Conservation (phyloP, 176 grass and related monocot species). For the Carex littledalei region DNA sequence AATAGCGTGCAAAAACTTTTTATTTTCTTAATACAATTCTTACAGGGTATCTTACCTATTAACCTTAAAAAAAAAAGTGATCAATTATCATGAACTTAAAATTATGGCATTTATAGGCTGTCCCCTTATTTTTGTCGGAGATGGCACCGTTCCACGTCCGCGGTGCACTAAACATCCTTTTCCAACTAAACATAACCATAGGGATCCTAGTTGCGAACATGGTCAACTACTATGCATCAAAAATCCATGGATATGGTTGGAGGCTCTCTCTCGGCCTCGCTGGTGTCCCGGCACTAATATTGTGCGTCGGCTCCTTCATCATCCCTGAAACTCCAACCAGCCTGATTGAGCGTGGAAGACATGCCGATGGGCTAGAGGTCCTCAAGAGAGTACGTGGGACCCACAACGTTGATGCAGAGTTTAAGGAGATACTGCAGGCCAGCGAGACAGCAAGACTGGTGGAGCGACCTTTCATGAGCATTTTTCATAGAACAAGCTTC, state of each 20-base stretch:
- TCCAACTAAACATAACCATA: constrained; percentile 35
- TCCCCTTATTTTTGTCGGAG: constrained; percentile 40
- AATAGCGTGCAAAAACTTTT: no score
- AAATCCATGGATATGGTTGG: constrained; percentile 45
- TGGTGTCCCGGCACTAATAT: constrained; percentile 22
- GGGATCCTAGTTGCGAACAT: constrained; percentile 36
- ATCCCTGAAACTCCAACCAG: constrained; percentile 45
- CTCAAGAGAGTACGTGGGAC: constrained; percentile 32
- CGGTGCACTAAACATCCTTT: constrained; percentile 42
- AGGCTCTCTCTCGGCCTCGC: constrained; percentile 36
- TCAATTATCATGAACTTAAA: not conserved
- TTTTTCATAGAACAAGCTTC: constrained; percentile 25
- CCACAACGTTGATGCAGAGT: constrained; percentile 20
- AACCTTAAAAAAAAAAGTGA: not conserved
- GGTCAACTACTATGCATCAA: constrained; percentile 43
- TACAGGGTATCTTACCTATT: no score
- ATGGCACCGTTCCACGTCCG: constrained; percentile 40
- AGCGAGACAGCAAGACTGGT: constrained; percentile 17
- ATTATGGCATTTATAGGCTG: not conserved
- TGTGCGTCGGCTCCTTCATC: constrained; percentile 19
- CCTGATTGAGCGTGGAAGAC: constrained; percentile 28
- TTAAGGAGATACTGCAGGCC: constrained; percentile 35
- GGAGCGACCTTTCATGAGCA: constrained; percentile 23
- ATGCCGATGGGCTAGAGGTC: constrained; percentile 16
- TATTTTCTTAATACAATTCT: no score